Evolutionary conservation across 2,329 filamentous ascomycete species (phyloP).

Genomic region (Ceratocystis cacaofunesta): DNA sequence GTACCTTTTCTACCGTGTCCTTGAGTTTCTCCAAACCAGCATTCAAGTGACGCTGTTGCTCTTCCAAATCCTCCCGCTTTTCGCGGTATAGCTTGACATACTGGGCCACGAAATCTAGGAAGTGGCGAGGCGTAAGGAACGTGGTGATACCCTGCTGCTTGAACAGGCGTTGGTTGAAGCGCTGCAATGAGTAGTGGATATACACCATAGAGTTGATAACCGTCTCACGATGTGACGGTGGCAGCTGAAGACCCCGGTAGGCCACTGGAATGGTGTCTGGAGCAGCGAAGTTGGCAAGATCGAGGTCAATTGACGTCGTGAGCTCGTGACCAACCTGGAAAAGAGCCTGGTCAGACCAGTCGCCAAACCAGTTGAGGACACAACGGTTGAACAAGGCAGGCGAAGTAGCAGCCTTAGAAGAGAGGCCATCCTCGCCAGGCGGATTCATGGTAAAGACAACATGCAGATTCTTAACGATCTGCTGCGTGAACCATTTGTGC

Average conservation of each 20-base stretch:
- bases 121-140: conserved; percentile 90
- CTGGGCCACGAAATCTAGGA: conserved; percentile 93
- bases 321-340: conserved; percentile 96
- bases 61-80: conserved; percentile 94
- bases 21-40: conserved; percentile 93
- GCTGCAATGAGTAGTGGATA: conserved; percentile 86
- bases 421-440: conserved; percentile 71
- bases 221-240: conserved; percentile 77
- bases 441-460: conserved; percentile 99
- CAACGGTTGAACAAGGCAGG: conserved; percentile 98
- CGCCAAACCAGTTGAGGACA: conserved; percentile 98
- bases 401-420: conserved; percentile 92
- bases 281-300: conserved; percentile 69
- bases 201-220: conserved; percentile 98
- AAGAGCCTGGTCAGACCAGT: conserved; percentile 97
- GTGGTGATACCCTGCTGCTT: conserved; percentile 88
- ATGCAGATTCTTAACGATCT: conserved; percentile 97
- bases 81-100: conserved; percentile 96
- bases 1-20: conserved; percentile 94
- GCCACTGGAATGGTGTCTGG: conserved; percentile 88
- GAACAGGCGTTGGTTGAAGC: conserved; percentile 73
- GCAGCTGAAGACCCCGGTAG: conserved; percentile 70
- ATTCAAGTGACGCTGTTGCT: conserved; percentile 95
- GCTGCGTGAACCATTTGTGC: conserved; percentile 99
- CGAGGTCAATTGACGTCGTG: conserved; percentile 89